Conservation (phyloP, 768 basidiomycete species). For the Tephrocybe sp. region DNA sequence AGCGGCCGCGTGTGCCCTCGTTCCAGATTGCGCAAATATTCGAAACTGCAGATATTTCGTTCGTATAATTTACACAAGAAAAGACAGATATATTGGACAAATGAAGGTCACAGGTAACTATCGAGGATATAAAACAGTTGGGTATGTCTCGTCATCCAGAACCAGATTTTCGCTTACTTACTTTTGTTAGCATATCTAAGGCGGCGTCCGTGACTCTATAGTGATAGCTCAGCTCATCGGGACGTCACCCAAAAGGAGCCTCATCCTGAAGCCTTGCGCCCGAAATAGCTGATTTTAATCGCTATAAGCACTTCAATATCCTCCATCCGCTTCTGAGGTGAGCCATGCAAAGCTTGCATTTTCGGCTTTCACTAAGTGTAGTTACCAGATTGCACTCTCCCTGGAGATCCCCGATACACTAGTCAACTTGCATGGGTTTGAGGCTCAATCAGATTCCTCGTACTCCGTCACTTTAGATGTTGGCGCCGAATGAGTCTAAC, state of each 20-base stretch:
- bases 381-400: slow-evolving; percentile 37
- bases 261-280: slow-evolving; percentile 34
- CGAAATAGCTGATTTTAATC: slow-evolving; percentile 31
- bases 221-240: slow-evolving; percentile 39
- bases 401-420: slow-evolving; percentile 41
- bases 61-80: slow-evolving; percentile 30
- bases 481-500: neutral
- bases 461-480: no score
- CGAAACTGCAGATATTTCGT: slow-evolving; percentile 40
- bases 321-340: slow-evolving; percentile 35
- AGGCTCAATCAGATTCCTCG: slow-evolving; percentile 33
- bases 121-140: slow-evolving; percentile 29
- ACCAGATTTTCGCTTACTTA: neutral
- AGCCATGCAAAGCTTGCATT: neutral
- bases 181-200: slow-evolving; percentile 49
- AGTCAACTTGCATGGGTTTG: slow-evolving; percentile 35
- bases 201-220: slow-evolving; percentile 60
- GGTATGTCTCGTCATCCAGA: neutral
- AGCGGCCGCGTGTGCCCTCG: no score
- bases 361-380: neutral
- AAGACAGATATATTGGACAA: slow-evolving; percentile 36
- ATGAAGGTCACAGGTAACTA: slow-evolving; percentile 39
- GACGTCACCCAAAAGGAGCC: slow-evolving; percentile 24
- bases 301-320: slow-evolving; percentile 32
- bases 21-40: slow-evolving; percentile 28